A percentile compares a stretch with the other conserved stretches of the same genome.
Conservation (phyloP, 1,284 basidiomycete species). For the Leccinum pallidistipes region DNA sequence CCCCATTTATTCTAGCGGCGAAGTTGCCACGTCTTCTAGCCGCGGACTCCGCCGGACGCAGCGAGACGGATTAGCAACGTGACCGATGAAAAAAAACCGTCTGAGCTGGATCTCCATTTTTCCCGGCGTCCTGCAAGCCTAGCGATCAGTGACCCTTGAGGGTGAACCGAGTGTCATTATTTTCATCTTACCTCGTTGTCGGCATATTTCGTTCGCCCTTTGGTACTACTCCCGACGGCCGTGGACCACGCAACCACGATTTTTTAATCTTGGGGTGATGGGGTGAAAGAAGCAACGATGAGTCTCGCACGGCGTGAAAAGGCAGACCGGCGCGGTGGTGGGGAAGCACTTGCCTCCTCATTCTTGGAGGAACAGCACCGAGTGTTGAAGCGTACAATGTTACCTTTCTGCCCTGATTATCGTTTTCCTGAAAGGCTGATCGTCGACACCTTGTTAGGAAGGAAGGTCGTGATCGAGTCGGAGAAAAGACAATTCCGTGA, state of each 20-base stretch:
- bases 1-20: neutral
- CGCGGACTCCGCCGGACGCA: slow-evolving; percentile 8
- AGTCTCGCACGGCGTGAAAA: slow-evolving; percentile 10
- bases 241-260: slow-evolving; percentile 14
- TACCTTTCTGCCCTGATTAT: slow-evolving; percentile 18
- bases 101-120: slow-evolving; percentile 1
- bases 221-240: neutral
- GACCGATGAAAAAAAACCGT: neutral
- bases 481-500: slow-evolving; percentile 23
- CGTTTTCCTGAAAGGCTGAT: slow-evolving; percentile 12
- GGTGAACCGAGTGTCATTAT: neutral
- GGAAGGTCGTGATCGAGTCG: slow-evolving; percentile 8
- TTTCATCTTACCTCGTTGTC: slow-evolving; percentile 21
- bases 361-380: slow-evolving; percentile 3
- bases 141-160: slow-evolving; percentile 2
- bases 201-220: slow-evolving; percentile 1
- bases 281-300: slow-evolving; percentile 4
- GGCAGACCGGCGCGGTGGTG: slow-evolving; percentile 4
- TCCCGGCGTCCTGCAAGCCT: neutral
- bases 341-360: slow-evolving; percentile 3
- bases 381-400: neutral
- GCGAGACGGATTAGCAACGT: neutral
- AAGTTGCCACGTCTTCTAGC: slow-evolving; percentile 7
- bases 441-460: slow-evolving; percentile 23
- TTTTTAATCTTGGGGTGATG: slow-evolving; percentile 24